A percentile compares a stretch with the other conserved stretches of the same genome.
phyloP scores from a whole-genome alignment of 768 basidiomycete species.

The Termitomyces titanicus region DNA sequence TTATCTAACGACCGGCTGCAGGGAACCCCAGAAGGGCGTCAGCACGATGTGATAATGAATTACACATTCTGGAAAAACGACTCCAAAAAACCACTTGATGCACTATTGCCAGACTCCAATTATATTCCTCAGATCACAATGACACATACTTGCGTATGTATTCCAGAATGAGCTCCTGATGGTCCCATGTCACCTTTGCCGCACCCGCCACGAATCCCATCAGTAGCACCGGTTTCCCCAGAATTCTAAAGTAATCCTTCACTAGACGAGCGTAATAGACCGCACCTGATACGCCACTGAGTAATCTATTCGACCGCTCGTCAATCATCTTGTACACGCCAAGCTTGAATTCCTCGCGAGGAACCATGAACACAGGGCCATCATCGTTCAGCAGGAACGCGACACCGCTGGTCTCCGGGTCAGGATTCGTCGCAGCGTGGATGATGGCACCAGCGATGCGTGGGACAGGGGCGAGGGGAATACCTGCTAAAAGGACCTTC shows the following conservation, averaged over 20 bases:
- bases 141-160: conserved; percentile 12
- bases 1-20: not conserved
- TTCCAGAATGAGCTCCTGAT: conserved; percentile 16
- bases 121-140: not conserved
- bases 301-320: conserved; percentile 31
- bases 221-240: conserved; percentile 23
- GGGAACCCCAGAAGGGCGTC: conserved; percentile 23
- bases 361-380: conserved; percentile 45
- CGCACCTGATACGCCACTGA: conserved; percentile 21
- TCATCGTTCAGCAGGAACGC: conserved; percentile 47
- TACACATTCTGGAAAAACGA: not conserved
- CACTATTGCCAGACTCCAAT: not conserved
- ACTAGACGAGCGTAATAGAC: conserved; percentile 24
- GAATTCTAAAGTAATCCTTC: conserved; percentile 26
- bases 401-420: conserved; percentile 40
- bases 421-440: conserved; percentile 43
- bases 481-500: conserved; percentile 44
- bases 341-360: conserved; percentile 42
- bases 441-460: conserved; percentile 52
- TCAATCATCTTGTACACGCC: conserved; percentile 55
- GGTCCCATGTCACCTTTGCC: conserved; percentile 27
- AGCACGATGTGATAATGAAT: conserved; percentile 6
- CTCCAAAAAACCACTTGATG: not conserved
- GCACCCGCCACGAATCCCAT: conserved; percentile 17
- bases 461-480: conserved; percentile 42